Percentiles rank a stretch among this genome's conserved stretches.
Conservation (phyloP, 805 yeast genomes). For the Monosporozyma aerobia region DNA sequence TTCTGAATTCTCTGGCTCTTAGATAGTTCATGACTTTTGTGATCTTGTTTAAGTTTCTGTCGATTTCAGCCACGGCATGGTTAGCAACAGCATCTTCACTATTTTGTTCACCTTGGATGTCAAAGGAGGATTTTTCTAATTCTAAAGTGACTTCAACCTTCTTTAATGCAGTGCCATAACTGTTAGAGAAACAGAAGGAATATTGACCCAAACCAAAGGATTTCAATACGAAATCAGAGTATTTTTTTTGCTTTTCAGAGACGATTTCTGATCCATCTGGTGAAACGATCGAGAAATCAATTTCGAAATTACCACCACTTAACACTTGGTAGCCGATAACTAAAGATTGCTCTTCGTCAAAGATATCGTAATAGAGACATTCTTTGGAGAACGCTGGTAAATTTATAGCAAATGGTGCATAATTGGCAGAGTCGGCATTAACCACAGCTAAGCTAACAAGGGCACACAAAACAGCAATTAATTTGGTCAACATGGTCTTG, state of each 20-base stretch:
- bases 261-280: slow-evolving; percentile 44
- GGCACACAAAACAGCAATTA: slow-evolving; percentile 1
- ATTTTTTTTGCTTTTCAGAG: slow-evolving; percentile 48
- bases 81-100: slow-evolving; percentile 44
- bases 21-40: slow-evolving; percentile 66
- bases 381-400: slow-evolving; percentile 37
- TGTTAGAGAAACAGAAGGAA: slow-evolving; percentile 56
- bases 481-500: slow-evolving; percentile 1
- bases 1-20: slow-evolving; percentile 94
- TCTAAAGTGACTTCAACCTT: slow-evolving; percentile 55
- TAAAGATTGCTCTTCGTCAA: slow-evolving; percentile 32
- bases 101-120: slow-evolving; percentile 18
- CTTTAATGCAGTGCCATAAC: slow-evolving; percentile 54
- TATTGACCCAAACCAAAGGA: slow-evolving; percentile 54
- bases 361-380: slow-evolving; percentile 34
- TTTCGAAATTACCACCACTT: slow-evolving; percentile 60
- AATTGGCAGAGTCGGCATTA: slow-evolving; percentile 12
- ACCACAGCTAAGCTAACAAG: slow-evolving; percentile 8
- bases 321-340: slow-evolving; percentile 43
- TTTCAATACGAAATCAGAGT: slow-evolving; percentile 51
- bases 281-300: slow-evolving; percentile 50
- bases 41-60: slow-evolving; percentile 48
- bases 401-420: slow-evolving; percentile 30
- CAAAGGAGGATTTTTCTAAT: slow-evolving; percentile 34
- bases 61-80: slow-evolving; percentile 48